Conservation (phyloP, 176 grass and related monocot genomes). For the Oryza coarctata region DNA sequence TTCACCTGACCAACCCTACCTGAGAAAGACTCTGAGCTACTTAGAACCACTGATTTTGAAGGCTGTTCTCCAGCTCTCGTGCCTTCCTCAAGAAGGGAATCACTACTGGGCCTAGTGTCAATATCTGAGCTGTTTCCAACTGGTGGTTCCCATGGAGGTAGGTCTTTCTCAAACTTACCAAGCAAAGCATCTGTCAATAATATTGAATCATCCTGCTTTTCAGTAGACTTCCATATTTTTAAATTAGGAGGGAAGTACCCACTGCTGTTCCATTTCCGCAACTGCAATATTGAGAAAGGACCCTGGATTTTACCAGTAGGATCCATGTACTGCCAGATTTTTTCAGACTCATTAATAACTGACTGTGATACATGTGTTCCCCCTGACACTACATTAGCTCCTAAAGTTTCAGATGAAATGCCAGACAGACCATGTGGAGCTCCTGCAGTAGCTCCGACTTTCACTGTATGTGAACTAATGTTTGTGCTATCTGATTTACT, state of each 20-base stretch:
- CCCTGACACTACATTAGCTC: slow-evolving; percentile 23
- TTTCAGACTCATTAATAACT: slow-evolving; percentile 68
- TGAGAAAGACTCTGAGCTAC: slow-evolving; percentile 34
- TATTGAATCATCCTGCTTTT: slow-evolving; percentile 87
- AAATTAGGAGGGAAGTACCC: slow-evolving; percentile 84
- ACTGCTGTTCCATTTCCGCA: slow-evolving; percentile 89
- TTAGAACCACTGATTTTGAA: slow-evolving; percentile 39
- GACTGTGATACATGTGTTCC: slow-evolving; percentile 30
- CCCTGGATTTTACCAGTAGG: slow-evolving; percentile 91
- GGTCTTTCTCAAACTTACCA: slow-evolving; percentile 84
- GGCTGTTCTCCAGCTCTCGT: slow-evolving; percentile 32
- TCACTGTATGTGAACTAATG: slow-evolving; percentile 32
- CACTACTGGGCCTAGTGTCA: slow-evolving; percentile 9
- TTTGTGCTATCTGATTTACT: slow-evolving; percentile 41
- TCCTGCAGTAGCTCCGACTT: slow-evolving; percentile 23
- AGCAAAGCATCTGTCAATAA: slow-evolving; percentile 78
- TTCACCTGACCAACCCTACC: slow-evolving; percentile 31
- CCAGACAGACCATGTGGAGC: slow-evolving; percentile 36
- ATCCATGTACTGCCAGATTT: slow-evolving; percentile 92
- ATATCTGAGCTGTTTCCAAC: slow-evolving; percentile 46
- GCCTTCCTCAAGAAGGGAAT: slow-evolving; percentile 28
- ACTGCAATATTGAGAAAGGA: slow-evolving; percentile 87
- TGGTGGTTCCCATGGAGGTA: slow-evolving; percentile 61
- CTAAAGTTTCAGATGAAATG: slow-evolving; percentile 31
- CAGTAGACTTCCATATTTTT: slow-evolving; percentile 81